Conservation (phyloP, 1,284 basidiomycete genomes). For the Sporisorium sorghi region DNA sequence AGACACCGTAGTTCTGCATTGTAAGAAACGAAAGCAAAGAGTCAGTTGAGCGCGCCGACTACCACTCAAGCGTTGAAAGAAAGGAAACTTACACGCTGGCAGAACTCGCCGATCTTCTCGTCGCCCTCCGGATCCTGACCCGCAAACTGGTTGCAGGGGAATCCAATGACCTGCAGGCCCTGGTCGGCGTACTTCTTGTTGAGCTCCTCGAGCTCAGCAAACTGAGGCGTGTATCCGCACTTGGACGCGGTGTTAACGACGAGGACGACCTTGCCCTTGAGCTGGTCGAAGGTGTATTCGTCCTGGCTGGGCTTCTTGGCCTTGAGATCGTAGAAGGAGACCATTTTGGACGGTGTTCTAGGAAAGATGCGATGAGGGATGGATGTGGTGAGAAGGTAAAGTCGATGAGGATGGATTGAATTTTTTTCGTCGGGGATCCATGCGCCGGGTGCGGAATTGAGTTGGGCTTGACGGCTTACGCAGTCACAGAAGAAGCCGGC, state of each 20-base stretch:
- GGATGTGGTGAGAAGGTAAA: slow-evolving; percentile 6
- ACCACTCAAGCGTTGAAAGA: not conserved
- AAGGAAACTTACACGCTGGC: slow-evolving; percentile 56
- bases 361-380: not conserved
- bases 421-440: not conserved
- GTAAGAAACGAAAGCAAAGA: not conserved
- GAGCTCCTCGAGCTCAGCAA: slow-evolving; percentile 84
- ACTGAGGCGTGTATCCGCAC: slow-evolving; percentile 80
- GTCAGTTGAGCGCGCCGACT: slow-evolving; percentile 2
- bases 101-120: slow-evolving; percentile 62
- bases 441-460: no score
- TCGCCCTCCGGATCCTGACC: slow-evolving; percentile 66
- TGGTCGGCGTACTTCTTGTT: slow-evolving; percentile 85
- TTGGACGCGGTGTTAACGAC: slow-evolving; percentile 74
- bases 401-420: not conserved
- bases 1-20: slow-evolving; percentile 68
- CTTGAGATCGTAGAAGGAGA: slow-evolving; percentile 66
- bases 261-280: slow-evolving; percentile 73
- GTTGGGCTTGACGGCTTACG: no score
- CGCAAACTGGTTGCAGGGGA: slow-evolving; percentile 88
- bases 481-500: not conserved
- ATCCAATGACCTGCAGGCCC: slow-evolving; percentile 83
- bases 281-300: slow-evolving; percentile 61
- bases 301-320: slow-evolving; percentile 60
- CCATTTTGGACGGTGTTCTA: slow-evolving; percentile 49